These are phyloP conservation scores for Rhizopogon rudus DNA, from an alignment of 768 basidiomycete genomes.

Conservation along the genomic window DNA sequence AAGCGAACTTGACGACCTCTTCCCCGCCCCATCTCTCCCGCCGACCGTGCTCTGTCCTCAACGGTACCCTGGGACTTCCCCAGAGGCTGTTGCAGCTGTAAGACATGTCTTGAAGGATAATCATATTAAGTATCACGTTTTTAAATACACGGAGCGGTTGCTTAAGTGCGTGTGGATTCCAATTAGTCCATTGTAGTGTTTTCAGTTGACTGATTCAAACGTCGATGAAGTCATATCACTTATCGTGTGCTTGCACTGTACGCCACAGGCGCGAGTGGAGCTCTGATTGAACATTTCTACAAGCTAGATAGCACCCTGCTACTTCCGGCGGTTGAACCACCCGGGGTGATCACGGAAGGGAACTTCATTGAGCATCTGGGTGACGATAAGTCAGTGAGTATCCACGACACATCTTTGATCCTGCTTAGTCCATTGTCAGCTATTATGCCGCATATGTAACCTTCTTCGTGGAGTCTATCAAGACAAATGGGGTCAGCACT, in stretches of 20 bases:
- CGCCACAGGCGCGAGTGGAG: constrained; percentile 18
- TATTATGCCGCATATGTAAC: constrained; percentile 21
- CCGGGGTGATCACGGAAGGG: constrained; percentile 16
- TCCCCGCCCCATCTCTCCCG: too few relatives aligned
- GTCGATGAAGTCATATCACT: constrained; percentile 17
- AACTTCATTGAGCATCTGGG: constrained; percentile 21
- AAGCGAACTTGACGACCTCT: too few relatives aligned
- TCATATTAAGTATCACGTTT: too few relatives aligned
- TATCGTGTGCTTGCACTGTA: constrained; percentile 27
- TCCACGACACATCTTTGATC: background rate
- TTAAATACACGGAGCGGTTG: constrained; percentile 18
- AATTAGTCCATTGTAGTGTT: background rate
- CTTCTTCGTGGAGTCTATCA: constrained; percentile 19
- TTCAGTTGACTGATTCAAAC: background rate
- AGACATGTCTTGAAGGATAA: too few relatives aligned
- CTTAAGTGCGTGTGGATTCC: constrained; percentile 42
- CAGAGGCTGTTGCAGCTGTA: too few relatives aligned
- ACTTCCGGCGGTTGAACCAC: constrained; percentile 18
- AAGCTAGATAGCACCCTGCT: constrained; percentile 15
- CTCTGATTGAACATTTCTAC: constrained; percentile 22
- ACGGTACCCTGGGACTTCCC: too few relatives aligned
- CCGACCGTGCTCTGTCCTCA: too few relatives aligned
- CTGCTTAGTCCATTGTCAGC: constrained; percentile 4
- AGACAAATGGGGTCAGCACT: constrained; percentile 10
- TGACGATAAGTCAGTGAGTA: constrained; percentile 18